Evolutionary conservation across 2,329 filamentous ascomycete species (phyloP), one percentile per base, ranked within the genome.

Genomic region (Claviceps sp.): DNA sequence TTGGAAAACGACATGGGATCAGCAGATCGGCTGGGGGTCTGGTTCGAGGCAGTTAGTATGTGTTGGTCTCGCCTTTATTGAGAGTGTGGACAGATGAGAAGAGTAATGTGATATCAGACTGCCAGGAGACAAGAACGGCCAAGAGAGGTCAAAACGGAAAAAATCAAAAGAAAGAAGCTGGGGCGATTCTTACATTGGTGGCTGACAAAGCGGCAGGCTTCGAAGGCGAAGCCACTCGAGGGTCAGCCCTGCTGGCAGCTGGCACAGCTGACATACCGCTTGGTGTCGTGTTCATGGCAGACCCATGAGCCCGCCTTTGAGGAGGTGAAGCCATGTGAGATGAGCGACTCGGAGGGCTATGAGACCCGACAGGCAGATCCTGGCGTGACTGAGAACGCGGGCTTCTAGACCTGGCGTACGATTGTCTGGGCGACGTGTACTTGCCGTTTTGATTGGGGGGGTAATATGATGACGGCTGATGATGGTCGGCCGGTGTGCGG

Each of bases 1-100:
- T 90, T 96, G 58, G 89, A 93, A 63, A 97, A 93, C 5, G 90
- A 93, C 90, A 96, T 96, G 50, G 90, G 86, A 65, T 95, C 87
- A 54, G 85, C 84, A 42, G 84, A 76, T 65, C 89, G 82, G 59
- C 80, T 82, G 1, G 85, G 79, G 48, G 85, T 85, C 79, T 89
- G 65, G 34, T 48, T 46, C 22, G 7, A 34, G 9, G 24, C 9
- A 34, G 38, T 49, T 14, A 49, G 48, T 20, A 22, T 4, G 24
- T 49, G 38, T 30, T n/a, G 30, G 9, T 34, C 30, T 34, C 30
- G 30, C 9, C 30, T 34, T 11, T 11, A 4, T 34, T 34, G 30
- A 34, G 3, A 34, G 9, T 34, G 30, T 11, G 11, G 30, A 34
- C 30, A 11, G 9, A 9, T 4, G 9, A 34, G 30, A 9, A 34